Conservation (phyloP, 2,329 filamentous ascomycete species). For the Aspergillus luchuensis region DNA sequence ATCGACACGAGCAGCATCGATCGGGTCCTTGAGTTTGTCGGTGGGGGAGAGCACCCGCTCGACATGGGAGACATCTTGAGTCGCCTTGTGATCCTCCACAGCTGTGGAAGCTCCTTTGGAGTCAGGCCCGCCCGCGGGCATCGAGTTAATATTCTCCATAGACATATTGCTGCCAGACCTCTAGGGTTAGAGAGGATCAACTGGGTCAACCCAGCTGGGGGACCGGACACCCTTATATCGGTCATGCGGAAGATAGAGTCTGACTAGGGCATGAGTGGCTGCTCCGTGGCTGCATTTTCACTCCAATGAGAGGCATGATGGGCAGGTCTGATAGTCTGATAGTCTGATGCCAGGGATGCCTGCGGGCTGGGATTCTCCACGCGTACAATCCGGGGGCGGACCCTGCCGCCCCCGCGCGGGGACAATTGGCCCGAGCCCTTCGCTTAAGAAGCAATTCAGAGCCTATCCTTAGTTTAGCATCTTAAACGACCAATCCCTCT, state of each 20-base stretch:
- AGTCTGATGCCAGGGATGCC: too few species aligned
- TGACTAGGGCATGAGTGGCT: background rate
- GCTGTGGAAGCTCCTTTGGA: background rate
- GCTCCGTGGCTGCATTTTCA: background rate
- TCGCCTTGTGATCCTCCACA: conserved; percentile 5
- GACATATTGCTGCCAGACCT: conserved; percentile 4
- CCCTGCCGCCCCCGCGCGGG: background rate
- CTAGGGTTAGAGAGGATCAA: background rate
- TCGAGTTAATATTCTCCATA: background rate
- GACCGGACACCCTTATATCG: background rate
- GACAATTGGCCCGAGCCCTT: background rate
- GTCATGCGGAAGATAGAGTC: background rate
- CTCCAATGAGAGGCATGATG: background rate
- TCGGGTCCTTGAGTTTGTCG: conserved; percentile 53
- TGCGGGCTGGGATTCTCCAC: too few species aligned
- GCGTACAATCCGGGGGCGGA: background rate
- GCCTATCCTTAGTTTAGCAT: background rate
- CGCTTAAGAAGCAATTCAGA: background rate
- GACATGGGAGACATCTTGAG: conserved; percentile 45
- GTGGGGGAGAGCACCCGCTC: conserved; percentile 52
- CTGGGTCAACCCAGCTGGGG: background rate
- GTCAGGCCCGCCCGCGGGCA: background rate
- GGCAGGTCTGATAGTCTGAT: too few species aligned
- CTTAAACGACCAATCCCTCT: background rate
- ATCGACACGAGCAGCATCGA: conserved; percentile 65